Evolutionary conservation across 108 stramenopile genomes (phyloP).

Genomic region (Chaetoceros tenuissimus): DNA sequence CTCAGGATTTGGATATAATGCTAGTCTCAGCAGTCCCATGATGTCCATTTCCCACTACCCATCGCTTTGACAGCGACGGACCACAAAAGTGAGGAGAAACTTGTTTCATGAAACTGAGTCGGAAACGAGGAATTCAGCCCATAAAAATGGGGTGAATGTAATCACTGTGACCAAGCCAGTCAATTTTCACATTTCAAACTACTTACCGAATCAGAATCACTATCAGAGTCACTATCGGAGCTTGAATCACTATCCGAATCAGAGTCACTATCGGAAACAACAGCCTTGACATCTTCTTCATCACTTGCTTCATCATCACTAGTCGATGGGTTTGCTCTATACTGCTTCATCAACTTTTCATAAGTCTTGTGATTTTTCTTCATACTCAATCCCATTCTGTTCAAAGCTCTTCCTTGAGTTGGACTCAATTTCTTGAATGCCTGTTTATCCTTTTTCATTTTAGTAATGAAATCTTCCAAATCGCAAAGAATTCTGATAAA

Average conservation of each 20-base stretch:
- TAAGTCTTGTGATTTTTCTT: constrained; percentile 90
- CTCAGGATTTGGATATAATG: constrained; percentile 21
- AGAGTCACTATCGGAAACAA: not conserved
- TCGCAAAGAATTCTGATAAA: constrained; percentile 77
- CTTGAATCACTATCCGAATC: constrained; percentile 24
- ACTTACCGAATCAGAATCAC: constrained; percentile 16
- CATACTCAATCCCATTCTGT: constrained; percentile 90
- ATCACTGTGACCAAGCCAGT: constrained; percentile 48
- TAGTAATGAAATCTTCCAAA: constrained; percentile 79
- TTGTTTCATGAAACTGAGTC: constrained; percentile 34
- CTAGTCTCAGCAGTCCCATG: constrained; percentile 74
- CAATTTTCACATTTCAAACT: constrained; percentile 4
- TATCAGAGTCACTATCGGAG: constrained; percentile 7
- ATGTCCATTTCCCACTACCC: constrained; percentile 16
- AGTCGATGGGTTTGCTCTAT: constrained; percentile 65
- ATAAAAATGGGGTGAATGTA: constrained; percentile 27
- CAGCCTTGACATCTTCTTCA: constrained; percentile 6
- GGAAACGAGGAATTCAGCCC: constrained; percentile 98
- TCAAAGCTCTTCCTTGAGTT: constrained; percentile 84
- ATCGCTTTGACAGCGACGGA: constrained; percentile 82
- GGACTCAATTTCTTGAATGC: constrained; percentile 89
- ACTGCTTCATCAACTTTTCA: constrained; percentile 65
- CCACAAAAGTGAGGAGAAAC: constrained; percentile 10
- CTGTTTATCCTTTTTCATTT: constrained; percentile 83
- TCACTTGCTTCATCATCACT: constrained; percentile 14